These are phyloP conservation scores for Chaetomiaceae sp. DNA, from an alignment of 2,329 filamentous ascomycete species.

Conservation along the genomic window DNA sequence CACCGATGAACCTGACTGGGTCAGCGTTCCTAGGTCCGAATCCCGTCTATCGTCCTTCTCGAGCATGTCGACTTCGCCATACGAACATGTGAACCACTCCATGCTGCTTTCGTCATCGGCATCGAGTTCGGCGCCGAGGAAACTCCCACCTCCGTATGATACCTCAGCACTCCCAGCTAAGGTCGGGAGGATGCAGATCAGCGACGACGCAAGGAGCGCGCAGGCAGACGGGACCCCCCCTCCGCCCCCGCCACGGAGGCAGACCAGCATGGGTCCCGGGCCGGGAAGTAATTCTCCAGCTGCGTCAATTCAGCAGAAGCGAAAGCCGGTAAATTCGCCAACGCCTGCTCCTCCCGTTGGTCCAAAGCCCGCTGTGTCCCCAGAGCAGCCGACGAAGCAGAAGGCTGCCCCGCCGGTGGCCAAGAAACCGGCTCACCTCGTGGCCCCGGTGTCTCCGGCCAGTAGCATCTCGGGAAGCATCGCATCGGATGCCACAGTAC, in stretches of 20 bases:
- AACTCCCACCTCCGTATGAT: slow-evolving; percentile 50
- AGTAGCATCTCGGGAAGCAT: slow-evolving; percentile 23
- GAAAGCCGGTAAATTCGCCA: slow-evolving; percentile 26
- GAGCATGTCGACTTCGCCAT: slow-evolving; percentile 56
- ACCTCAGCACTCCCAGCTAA: slow-evolving; percentile 43
- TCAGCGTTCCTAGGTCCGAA: slow-evolving; percentile 55
- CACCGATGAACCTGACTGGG: slow-evolving; percentile 79
- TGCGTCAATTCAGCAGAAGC: slow-evolving; percentile 11
- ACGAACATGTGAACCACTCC: slow-evolving; percentile 54
- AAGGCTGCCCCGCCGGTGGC: slow-evolving; percentile 55
- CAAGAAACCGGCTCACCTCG: slow-evolving; percentile 57
- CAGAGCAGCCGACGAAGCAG: slow-evolving; percentile 36
- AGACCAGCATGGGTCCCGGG: slow-evolving; percentile 25
- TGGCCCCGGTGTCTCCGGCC: slow-evolving; percentile 31
- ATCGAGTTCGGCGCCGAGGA: slow-evolving; percentile 44
- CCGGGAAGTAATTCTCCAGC: slow-evolving; percentile 5
- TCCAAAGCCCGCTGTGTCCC: slow-evolving; percentile 36
- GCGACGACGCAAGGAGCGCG: slow-evolving; percentile 36
- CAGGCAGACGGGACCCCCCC: slow-evolving; percentile 25
- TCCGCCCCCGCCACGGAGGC: slow-evolving; percentile 41
- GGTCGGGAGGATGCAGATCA: slow-evolving; percentile 40
- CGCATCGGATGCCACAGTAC: slow-evolving; percentile 1
- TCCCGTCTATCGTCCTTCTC: slow-evolving; percentile 52
- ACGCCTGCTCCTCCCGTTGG: slow-evolving; percentile 29
- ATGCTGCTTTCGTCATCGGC: slow-evolving; percentile 42